phyloP scores from a whole-genome alignment of 1,284 basidiomycete species.

The Xanthoconium separans region DNA sequence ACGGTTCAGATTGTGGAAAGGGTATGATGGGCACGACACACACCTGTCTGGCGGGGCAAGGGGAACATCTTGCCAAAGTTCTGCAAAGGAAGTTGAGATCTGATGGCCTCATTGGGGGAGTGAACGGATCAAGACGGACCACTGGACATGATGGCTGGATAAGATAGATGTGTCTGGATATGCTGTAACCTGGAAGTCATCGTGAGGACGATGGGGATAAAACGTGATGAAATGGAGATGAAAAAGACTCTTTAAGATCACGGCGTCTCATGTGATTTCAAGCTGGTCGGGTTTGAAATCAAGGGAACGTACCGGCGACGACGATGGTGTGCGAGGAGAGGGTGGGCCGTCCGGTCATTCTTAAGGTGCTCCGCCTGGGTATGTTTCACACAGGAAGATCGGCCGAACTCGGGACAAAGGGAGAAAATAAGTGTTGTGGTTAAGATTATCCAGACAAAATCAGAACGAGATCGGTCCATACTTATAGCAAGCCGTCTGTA shows the following conservation, averaged over 20 bases:
- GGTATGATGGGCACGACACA: slow-evolving; percentile 24
- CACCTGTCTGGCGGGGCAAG: slow-evolving; percentile 81
- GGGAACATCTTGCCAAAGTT: slow-evolving; percentile 70
- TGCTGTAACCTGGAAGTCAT: slow-evolving; percentile 59
- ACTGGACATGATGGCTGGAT: slow-evolving; percentile 42
- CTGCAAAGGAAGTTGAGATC: slow-evolving; percentile 37
- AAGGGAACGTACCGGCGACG: slow-evolving; percentile 9
- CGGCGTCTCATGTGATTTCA: slow-evolving; percentile 26
- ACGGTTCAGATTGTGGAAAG: slow-evolving; percentile 4
- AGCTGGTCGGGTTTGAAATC: background rate
- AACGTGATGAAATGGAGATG: background rate
- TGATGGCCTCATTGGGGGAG: background rate
- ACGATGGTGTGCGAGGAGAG: too few relatives aligned
- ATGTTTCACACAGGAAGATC: background rate
- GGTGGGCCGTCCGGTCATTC: too few relatives aligned
- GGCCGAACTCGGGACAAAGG: slow-evolving; percentile 4
- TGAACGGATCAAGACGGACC: slow-evolving; percentile 40
- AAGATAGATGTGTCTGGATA: slow-evolving; percentile 43
- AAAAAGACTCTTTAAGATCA: background rate
- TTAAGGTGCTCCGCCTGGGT: too few relatives aligned
- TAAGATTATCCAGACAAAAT: slow-evolving; percentile 15
- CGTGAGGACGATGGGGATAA: slow-evolving; percentile 6
- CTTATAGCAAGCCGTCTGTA: slow-evolving; percentile 18
- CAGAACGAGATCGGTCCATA: slow-evolving; percentile 9
- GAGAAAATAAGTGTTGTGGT: background rate